Evolutionary conservation across 108 stramenopile genomes (phyloP).

Genomic region (Seminavis robusta): DNA sequence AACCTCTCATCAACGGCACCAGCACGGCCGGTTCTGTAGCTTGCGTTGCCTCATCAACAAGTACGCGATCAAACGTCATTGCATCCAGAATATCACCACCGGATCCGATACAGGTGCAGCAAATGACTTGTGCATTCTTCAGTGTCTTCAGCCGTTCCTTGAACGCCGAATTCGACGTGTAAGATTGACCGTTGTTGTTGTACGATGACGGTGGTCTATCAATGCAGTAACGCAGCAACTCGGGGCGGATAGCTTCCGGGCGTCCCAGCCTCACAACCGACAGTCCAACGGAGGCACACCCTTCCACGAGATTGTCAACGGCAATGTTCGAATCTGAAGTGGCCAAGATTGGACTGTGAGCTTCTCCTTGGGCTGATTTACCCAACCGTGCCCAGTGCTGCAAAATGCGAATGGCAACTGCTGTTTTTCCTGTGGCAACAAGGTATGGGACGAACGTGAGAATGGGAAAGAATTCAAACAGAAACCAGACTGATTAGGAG

Average conservation of each 20-base stretch:
- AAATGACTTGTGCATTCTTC: constrained; percentile 88
- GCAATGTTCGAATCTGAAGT: constrained; percentile 96
- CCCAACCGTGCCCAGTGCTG: constrained; percentile 86
- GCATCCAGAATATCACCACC: constrained; percentile 85
- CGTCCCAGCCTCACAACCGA: constrained; percentile 90
- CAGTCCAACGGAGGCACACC: constrained; percentile 86
- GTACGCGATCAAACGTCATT: constrained; percentile 84
- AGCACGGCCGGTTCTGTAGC: constrained; percentile 90
- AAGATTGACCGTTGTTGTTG: constrained; percentile 33
- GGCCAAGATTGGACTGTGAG: constrained; percentile 75
- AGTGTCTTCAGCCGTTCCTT: constrained; percentile 83
- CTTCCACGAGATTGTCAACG: constrained; percentile 96
- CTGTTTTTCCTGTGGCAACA: constrained; percentile 66
- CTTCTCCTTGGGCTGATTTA: constrained; percentile 49
- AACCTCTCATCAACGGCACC: constrained; percentile 88
- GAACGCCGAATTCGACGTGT: constrained; percentile 41
- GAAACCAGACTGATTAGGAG: background rate
- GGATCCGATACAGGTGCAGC: constrained; percentile 93
- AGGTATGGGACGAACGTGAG: background rate
- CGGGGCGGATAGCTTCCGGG: constrained; percentile 89
- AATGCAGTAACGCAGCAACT: constrained; percentile 84
- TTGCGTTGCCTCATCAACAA: constrained; percentile 95
- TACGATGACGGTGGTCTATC: constrained; percentile 71
- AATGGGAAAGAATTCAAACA: background rate
- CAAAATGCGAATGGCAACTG: constrained; percentile 86